Evolutionary conservation across 305 asterid species (phyloP).

Genomic region (Fraxinus latifolia): DNA sequence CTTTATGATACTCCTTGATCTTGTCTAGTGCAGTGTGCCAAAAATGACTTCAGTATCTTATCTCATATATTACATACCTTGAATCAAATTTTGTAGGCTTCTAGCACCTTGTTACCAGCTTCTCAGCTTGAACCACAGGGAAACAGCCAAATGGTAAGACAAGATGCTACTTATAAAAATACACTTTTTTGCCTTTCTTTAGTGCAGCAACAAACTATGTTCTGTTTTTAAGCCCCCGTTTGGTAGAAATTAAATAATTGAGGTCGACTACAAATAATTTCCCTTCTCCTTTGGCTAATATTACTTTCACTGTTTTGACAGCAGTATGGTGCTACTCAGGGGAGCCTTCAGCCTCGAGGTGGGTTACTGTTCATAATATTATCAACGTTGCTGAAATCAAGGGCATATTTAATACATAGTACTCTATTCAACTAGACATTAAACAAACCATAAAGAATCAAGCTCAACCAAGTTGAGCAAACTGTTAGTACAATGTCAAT

Average conservation of each 20-base stretch:
- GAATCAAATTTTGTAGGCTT: conserved; percentile 28
- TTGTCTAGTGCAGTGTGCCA: neutral
- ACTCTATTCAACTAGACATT: neutral
- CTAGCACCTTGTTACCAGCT: conserved; percentile 22
- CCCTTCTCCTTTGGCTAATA: conserved; percentile 6
- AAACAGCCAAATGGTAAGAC: conserved; percentile 29
- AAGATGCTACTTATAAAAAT: neutral
- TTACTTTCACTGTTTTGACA: neutral
- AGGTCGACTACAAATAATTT: neutral
- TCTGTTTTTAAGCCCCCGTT: too few species aligned
- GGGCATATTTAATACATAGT: neutral
- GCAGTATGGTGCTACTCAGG: conserved; percentile 53
- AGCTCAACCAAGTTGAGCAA: neutral
- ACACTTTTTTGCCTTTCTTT: neutral
- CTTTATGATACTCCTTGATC: neutral
- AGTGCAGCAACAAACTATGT: neutral
- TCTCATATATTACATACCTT: neutral
- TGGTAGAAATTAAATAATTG: too few species aligned
- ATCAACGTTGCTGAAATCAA: neutral
- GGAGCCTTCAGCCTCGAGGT: conserved; percentile 55
- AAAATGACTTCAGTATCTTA: neutral
- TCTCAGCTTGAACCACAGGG: conserved; percentile 28
- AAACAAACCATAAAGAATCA: neutral
- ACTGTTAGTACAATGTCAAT: neutral
- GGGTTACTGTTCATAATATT: neutral